phyloP scores from a whole-genome alignment of 345 rosid genomes.

The Turnera subulata region DNA sequence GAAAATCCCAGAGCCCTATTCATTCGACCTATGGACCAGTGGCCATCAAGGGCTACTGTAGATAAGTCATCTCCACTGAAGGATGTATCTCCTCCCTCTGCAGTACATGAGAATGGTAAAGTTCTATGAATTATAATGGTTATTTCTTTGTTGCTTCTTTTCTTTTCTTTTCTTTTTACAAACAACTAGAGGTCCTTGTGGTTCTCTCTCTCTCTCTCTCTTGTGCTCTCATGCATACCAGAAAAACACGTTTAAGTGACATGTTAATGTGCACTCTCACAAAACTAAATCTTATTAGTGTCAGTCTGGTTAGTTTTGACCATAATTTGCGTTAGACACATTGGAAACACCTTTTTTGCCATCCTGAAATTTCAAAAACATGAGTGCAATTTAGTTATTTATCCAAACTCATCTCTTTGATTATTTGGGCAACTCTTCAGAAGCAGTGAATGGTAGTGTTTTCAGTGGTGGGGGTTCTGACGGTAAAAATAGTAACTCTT shows the following conservation, averaged over 20 bases:
- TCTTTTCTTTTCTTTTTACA: no score
- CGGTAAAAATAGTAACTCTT: constrained; percentile 37
- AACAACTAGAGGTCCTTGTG: no score
- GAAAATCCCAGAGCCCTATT: constrained; percentile 91
- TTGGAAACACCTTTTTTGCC: no score
- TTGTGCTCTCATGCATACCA: no score
- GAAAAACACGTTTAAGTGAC: no score
- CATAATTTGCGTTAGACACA: no score
- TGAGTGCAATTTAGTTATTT: not conserved
- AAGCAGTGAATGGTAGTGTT: constrained; percentile 15
- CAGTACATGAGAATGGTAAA: constrained; percentile 50
- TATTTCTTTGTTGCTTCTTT: no score
- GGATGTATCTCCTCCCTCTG: constrained; percentile 27
- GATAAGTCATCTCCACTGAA: constrained; percentile 48
- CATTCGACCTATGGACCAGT: constrained; percentile 55
- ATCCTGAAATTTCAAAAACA: not conserved
- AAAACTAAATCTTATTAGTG: no score
- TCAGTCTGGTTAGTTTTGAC: no score
- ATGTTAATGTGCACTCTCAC: no score
- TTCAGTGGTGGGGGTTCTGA: constrained; percentile 34
- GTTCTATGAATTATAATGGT: not conserved
- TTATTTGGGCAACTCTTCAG: constrained; percentile 38
- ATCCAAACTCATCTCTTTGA: not conserved
- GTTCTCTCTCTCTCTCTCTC: no score
- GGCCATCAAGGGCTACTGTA: constrained; percentile 43